Evolutionary conservation across 2,329 filamentous ascomycete genomes (phyloP).

Genomic region (Knufia petricola): DNA sequence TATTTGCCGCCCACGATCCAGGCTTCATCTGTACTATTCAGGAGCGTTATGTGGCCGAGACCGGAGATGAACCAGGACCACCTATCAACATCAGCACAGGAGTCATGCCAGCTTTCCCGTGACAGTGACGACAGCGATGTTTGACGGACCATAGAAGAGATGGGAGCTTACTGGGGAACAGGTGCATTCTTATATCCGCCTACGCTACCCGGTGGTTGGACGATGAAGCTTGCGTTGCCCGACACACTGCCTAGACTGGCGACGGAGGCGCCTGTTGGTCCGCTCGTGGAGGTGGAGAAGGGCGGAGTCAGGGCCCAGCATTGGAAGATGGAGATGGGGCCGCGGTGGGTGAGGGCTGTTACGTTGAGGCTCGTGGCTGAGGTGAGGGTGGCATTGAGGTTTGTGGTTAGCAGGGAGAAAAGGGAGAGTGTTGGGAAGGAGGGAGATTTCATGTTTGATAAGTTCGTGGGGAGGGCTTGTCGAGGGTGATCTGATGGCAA

Average conservation of each 20-base stretch:
- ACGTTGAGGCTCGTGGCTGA: too few relatives aligned
- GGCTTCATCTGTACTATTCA: constrained; percentile 30
- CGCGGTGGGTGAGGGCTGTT: constrained; percentile 31
- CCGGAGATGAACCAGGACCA: constrained; percentile 34
- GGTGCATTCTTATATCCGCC: constrained; percentile 37
- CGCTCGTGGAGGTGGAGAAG: constrained; percentile 26
- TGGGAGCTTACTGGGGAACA: constrained; percentile 30
- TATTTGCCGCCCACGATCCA: constrained; percentile 33
- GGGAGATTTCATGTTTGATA: too few relatives aligned
- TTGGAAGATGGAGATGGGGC: constrained; percentile 35
- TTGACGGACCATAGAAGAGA: neutral
- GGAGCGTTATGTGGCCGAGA: constrained; percentile 34
- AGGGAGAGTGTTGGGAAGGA: too few relatives aligned
- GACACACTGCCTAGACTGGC: constrained; percentile 28
- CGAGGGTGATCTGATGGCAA: too few relatives aligned
- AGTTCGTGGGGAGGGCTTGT: too few relatives aligned
- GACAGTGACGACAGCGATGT: neutral
- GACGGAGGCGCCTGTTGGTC: constrained; percentile 24
- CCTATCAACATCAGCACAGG: constrained; percentile 19
- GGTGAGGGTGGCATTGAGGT: too few relatives aligned
- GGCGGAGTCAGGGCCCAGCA: constrained; percentile 38
- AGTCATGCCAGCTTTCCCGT: neutral
- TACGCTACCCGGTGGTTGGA: constrained; percentile 32
- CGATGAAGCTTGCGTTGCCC: constrained; percentile 28
- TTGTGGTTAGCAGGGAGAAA: too few relatives aligned